phyloP scores from a whole-genome alignment of 345 rosid genomes.

The Eucalyptus cladocalyx region DNA sequence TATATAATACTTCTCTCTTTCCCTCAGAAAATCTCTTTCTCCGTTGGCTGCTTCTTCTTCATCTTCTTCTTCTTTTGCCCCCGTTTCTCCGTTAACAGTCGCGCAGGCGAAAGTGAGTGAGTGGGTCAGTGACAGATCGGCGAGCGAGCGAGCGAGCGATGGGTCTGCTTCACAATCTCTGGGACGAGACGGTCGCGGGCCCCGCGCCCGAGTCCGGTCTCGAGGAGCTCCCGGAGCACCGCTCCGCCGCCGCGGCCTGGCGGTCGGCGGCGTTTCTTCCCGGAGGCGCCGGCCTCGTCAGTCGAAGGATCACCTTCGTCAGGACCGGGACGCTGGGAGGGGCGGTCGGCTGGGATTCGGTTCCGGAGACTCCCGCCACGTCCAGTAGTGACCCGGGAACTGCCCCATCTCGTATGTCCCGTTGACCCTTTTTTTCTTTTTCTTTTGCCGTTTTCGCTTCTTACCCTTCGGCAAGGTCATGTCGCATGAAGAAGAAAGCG shows the following conservation, averaged over 20 bases:
- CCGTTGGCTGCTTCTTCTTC: not conserved
- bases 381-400: not conserved
- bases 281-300: not conserved
- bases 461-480: not conserved
- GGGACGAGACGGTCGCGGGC: slow-evolving; percentile 7
- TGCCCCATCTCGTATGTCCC: not conserved
- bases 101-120: not conserved
- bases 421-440: not conserved
- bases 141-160: not conserved
- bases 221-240: not conserved
- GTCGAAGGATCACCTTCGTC: slow-evolving; percentile 51
- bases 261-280: not conserved
- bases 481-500: not conserved
- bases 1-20: not conserved
- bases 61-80: too few relatives aligned
- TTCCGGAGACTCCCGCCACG: not conserved
- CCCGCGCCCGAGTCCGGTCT: slow-evolving; percentile 1
- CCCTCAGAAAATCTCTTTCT: rapidly evolving
- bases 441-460: not conserved
- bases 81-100: not conserved
- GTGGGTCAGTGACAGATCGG: not conserved
- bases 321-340: slow-evolving; percentile 2
- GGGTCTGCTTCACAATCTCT: slow-evolving; percentile 2
- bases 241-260: not conserved
- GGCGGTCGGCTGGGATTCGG: not conserved